Evolutionary conservation across 1,284 basidiomycete species (phyloP).

Genomic region (Puccinia sorghi): DNA sequence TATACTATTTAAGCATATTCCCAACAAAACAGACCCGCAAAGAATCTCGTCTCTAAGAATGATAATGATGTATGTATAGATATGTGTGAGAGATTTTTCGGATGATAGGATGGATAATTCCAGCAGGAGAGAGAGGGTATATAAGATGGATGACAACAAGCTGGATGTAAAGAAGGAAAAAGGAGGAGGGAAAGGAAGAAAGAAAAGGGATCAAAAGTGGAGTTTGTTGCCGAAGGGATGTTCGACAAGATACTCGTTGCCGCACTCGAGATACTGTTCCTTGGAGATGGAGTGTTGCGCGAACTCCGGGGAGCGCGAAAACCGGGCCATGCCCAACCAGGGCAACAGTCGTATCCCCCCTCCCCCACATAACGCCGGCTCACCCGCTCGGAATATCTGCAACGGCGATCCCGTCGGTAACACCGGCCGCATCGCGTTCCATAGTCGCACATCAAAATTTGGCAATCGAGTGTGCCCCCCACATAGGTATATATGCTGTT

Average conservation of each 20-base stretch:
- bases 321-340: slow-evolving; percentile 89
- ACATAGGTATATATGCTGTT: slow-evolving; percentile 86
- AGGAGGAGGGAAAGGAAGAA: too few relatives aligned
- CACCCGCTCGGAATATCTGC: slow-evolving; percentile 64
- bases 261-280: slow-evolving; percentile 87
- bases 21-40: too few relatives aligned
- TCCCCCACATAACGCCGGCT: neutral
- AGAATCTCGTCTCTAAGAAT: too few relatives aligned
- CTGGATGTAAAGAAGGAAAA: neutral
- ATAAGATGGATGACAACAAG: too few relatives aligned
- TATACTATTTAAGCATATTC: too few relatives aligned
- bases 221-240: slow-evolving; percentile 37
- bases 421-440: slow-evolving; percentile 72
- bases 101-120: too few relatives aligned
- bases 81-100: too few relatives aligned
- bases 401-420: slow-evolving; percentile 76
- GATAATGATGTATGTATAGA: too few relatives aligned
- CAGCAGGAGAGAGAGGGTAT: too few relatives aligned
- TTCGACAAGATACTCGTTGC: slow-evolving; percentile 65
- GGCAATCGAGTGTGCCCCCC: slow-evolving; percentile 77
- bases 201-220: slow-evolving; percentile 20
- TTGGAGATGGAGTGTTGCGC: slow-evolving; percentile 66
- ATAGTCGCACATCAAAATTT: slow-evolving; percentile 70
- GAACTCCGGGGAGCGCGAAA: slow-evolving; percentile 69
- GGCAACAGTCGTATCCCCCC: slow-evolving; percentile 73